Base-by-base conservation (phyloP, 768 basidiomycete species). In the Coprinopsis marcescibilis region DNA sequence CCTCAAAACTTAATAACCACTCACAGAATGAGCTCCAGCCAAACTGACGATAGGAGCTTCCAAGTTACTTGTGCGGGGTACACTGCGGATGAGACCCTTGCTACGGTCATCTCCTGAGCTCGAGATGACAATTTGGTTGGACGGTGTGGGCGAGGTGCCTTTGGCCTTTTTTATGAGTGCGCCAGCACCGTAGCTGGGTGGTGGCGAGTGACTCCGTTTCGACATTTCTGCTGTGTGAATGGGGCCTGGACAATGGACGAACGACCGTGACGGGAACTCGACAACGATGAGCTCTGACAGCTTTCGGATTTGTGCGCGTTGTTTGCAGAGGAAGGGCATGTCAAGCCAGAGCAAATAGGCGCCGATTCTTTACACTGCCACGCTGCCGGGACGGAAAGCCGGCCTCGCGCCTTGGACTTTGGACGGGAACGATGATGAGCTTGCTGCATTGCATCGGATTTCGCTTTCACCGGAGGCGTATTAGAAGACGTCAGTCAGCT, bases 41-140 rank as follows among this genome's bases (percentile, higher is more conserved):
- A 99, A 70, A 57, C 87, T 88, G 58, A 98, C 81, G 58, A 99
- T 98, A 23, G 96, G 96, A 34, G 93, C 92, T 56, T 91, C 85
- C 32, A 98, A 76, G 55, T 78, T 84, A 65, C 89, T 92, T n/a
- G 96, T 99, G 37, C 96, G 76, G 62, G 89, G 87, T 21, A 98
- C 79, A 19, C 79, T 85, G 52, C 93, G 76, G 51, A 95, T 74
- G 43, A 93, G 78, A 17, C 83, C 88, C 60, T 89, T 88, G 63
- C 75, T 78, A 43, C 80, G 73, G 51, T 85, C 82, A 58, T 89
- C 81, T 45, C 77, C 76, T 1, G 78, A 75, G 2, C 84, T 83
- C 0, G 89, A 90, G 29, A 91, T 89, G 30, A 76, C 76, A 40
- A 92, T 78, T 57, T 91, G 85, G 55, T 74, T 85, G 2, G 68